Evolutionary conservation across 495 filamentous ascomycete species (phyloP).

Genomic region (Lophium mytilinum): DNA sequence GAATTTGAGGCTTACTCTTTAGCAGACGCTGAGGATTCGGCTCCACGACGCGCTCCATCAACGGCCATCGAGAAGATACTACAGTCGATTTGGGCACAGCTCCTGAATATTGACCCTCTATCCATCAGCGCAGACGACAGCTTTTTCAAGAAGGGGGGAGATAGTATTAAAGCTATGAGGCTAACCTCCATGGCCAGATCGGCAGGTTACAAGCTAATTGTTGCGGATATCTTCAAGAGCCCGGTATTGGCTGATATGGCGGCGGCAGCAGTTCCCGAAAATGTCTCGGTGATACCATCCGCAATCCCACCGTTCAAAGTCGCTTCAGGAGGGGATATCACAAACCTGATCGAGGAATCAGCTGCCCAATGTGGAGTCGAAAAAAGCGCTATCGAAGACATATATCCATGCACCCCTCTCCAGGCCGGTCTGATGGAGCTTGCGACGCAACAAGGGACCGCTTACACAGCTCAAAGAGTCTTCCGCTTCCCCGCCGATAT

Average conservation of each 20-base stretch:
- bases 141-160: conserved; percentile 21
- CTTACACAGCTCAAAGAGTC: conserved; percentile 50
- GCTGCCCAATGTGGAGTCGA: conserved; percentile 22
- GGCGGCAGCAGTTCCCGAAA: neutral
- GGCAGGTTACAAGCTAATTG: conserved; percentile 6
- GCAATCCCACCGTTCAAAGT: conserved; percentile 1
- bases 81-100: conserved; percentile 9
- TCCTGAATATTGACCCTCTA: conserved; percentile 5
- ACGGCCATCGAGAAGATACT: conserved; percentile 7
- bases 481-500: conserved; percentile 39
- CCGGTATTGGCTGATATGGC: conserved; percentile 9
- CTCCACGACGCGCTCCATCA: conserved; percentile 11
- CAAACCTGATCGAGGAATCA: conserved; percentile 6
- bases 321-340: neutral
- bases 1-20: conserved; percentile 5
- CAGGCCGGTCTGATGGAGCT: conserved; percentile 63
- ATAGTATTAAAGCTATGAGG: conserved; percentile 18
- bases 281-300: neutral
- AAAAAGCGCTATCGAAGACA: conserved; percentile 42
- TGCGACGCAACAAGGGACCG: conserved; percentile 47
- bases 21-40: neutral
- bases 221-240: conserved; percentile 16
- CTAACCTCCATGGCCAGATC: conserved; percentile 6
- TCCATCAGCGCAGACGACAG: conserved; percentile 9
- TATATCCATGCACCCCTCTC: conserved; percentile 62